Evolutionary conservation across 192 early-diverging fungal species (phyloP).

Genomic region (Oehlia diaphana): DNA sequence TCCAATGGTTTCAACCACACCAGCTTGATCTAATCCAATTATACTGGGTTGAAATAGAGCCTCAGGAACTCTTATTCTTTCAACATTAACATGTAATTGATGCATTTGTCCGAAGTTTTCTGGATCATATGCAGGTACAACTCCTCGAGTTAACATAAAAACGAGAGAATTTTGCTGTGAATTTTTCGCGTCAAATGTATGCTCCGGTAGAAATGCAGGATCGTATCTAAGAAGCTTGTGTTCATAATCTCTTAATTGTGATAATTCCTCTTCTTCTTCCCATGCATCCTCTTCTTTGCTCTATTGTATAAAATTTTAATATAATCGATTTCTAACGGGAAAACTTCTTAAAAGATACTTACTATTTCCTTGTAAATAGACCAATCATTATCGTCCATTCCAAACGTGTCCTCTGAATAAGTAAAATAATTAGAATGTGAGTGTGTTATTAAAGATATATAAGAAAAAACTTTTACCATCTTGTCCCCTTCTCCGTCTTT

Average conservation of each 20-base stretch:
- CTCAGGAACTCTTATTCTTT: constrained; percentile 87
- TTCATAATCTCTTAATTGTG: constrained; percentile 69
- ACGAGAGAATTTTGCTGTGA: constrained; percentile 71
- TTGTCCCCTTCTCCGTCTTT: constrained; percentile 59
- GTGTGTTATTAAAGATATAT: neutral
- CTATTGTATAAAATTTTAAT: constrained; percentile 37
- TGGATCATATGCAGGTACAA: constrained; percentile 57
- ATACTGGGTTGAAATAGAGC: constrained; percentile 87
- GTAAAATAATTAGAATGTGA: neutral
- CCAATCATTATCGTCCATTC: constrained; percentile 93
- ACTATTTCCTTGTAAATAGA: constrained; percentile 88
- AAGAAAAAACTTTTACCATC: constrained; percentile 41
- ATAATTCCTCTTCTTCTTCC: constrained; percentile 74
- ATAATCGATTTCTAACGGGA: neutral
- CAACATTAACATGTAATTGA: constrained; percentile 90
- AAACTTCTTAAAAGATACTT: constrained; percentile 30
- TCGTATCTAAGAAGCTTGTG: constrained; percentile 70
- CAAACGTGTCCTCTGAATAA: constrained; percentile 83
- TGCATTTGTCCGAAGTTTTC: constrained; percentile 65
- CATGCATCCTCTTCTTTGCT: constrained; percentile 78
- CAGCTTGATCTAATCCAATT: constrained; percentile 86
- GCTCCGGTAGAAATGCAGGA: constrained; percentile 70
- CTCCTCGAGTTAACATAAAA: constrained; percentile 70
- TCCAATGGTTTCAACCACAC: constrained; percentile 76
- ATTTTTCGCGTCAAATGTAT: constrained; percentile 65